Conservation (phyloP, 1,139 yeast genomes). For the Ogataea hybrid region DNA sequence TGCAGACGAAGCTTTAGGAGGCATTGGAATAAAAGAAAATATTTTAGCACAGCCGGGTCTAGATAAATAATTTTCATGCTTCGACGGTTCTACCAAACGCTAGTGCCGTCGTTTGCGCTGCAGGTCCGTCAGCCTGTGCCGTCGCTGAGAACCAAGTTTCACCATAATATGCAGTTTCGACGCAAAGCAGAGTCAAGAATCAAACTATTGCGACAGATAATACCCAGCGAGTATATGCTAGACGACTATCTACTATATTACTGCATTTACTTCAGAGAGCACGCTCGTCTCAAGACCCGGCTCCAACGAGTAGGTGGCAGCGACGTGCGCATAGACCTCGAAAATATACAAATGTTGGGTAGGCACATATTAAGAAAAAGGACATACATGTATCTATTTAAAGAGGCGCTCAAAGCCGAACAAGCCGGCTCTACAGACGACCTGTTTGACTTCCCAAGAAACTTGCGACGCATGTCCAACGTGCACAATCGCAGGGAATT, state of each 20-base stretch:
- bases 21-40: no score
- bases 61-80: no score
- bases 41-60: no score
- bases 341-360: constrained; percentile 9
- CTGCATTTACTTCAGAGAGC: constrained; percentile 17
- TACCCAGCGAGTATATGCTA: constrained; percentile 17
- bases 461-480: constrained; percentile 4
- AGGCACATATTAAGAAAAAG: constrained; percentile 6
- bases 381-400: constrained; percentile 6
- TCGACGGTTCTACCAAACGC: no score
- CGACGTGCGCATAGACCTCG: constrained; percentile 8
- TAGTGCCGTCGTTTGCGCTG: no score
- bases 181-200: no score
- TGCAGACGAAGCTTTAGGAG: no score
- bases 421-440: constrained; percentile 7
- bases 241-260: constrained; percentile 20
- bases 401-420: constrained; percentile 1
- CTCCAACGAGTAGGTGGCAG: constrained; percentile 6
- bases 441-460: constrained; percentile 6
- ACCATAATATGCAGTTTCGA: no score
- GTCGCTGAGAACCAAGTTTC: no score
- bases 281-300: constrained; percentile 7
- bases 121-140: no score
- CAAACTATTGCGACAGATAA: no score
- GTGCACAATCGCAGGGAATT: constrained; percentile 11